A percentile compares a stretch with the other conserved stretches of the same genome.
phyloP scores from a whole-genome alignment of 1,284 basidiomycete species.

The Pseudozyma flocculosa region DNA sequence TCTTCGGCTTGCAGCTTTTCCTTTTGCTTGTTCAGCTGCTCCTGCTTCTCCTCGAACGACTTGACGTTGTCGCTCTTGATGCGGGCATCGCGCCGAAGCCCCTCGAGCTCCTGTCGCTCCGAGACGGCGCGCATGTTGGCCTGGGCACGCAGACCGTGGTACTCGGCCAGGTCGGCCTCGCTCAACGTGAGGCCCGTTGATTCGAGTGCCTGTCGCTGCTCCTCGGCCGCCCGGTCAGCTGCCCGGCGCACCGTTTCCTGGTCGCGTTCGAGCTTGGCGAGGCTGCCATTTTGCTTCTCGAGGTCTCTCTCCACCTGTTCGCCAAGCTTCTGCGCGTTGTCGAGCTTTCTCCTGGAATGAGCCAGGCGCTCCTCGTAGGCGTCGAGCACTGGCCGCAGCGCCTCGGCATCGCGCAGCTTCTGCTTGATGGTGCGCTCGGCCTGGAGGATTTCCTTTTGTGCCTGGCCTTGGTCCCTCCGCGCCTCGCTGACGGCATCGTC shows the following conservation, averaged over 20 bases:
- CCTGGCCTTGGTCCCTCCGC: slow-evolving; percentile 25
- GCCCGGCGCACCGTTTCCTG: slow-evolving; percentile 68
- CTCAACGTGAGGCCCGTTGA: slow-evolving; percentile 72
- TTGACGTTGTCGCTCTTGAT: slow-evolving; percentile 68
- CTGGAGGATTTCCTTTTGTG: slow-evolving; percentile 40
- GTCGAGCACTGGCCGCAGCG: slow-evolving; percentile 44
- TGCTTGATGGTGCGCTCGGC: slow-evolving; percentile 37
- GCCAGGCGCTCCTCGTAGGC: slow-evolving; percentile 78
- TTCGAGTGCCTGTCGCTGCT: slow-evolving; percentile 72
- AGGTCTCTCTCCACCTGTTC: slow-evolving; percentile 72
- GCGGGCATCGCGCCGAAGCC: slow-evolving; percentile 79
- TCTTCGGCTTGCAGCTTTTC: slow-evolving; percentile 69
- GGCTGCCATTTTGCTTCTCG: slow-evolving; percentile 66
- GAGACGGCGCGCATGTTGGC: slow-evolving; percentile 72
- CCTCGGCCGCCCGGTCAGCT: slow-evolving; percentile 63
- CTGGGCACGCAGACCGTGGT: slow-evolving; percentile 69
- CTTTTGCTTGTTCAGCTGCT: slow-evolving; percentile 68
- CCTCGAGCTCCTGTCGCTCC: slow-evolving; percentile 83
- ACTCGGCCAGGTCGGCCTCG: slow-evolving; percentile 82
- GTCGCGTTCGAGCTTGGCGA: slow-evolving; percentile 69
- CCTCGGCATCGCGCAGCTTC: slow-evolving; percentile 30
- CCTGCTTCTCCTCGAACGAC: slow-evolving; percentile 65
- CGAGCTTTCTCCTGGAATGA: slow-evolving; percentile 76
- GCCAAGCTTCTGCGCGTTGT: slow-evolving; percentile 68
- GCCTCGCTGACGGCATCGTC: slow-evolving; percentile 70